A percentile compares a stretch with the other conserved stretches of the same genome.
These are phyloP conservation scores for Pythium volutum DNA, from an alignment of 352 stramenopile genomes.

Conservation along the genomic window DNA sequence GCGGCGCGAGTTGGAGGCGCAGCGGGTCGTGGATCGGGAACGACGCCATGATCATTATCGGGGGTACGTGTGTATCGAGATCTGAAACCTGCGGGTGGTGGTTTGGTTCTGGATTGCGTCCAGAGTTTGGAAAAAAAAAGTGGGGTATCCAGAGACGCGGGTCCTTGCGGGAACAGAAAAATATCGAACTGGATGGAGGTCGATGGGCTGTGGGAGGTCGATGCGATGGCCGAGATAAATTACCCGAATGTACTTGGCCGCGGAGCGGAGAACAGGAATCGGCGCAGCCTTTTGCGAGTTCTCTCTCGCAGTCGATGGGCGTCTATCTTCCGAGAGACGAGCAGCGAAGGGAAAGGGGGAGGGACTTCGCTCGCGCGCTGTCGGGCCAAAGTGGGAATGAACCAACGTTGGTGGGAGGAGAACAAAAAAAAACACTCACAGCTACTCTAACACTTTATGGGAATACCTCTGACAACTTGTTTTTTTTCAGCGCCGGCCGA, in stretches of 20 bases:
- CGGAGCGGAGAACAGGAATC: not conserved
- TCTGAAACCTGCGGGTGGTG: not conserved
- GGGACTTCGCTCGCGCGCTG: not conserved
- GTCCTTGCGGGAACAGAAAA: not conserved
- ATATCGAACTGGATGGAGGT: constrained; percentile 4
- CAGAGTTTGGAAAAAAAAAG: not conserved
- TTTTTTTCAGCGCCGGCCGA: not conserved
- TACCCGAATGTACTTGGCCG: constrained; percentile 25
- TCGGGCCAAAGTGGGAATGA: constrained; percentile 22
- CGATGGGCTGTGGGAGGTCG: not conserved
- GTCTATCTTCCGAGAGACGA: constrained; percentile 2
- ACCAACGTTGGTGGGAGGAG: not conserved
- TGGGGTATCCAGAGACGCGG: not conserved
- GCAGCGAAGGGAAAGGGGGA: constrained; percentile 1
- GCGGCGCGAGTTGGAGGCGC: constrained; percentile 44
- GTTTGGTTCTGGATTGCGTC: constrained; percentile 1
- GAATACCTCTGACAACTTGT: constrained; percentile 6
- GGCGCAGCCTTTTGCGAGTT: not conserved
- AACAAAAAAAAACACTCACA: constrained; percentile 12
- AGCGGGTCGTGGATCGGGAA: constrained; percentile 30
- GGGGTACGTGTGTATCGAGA: not conserved
- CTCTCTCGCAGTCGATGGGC: not conserved
- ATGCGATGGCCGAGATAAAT: constrained; percentile 18
- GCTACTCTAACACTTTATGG: constrained; percentile 8
- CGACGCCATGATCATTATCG: constrained; percentile 45